Percentiles rank a stretch among this genome's conserved stretches.
phyloP scores from a whole-genome alignment of 768 basidiomycete species.

The Clathrus columnatus region DNA sequence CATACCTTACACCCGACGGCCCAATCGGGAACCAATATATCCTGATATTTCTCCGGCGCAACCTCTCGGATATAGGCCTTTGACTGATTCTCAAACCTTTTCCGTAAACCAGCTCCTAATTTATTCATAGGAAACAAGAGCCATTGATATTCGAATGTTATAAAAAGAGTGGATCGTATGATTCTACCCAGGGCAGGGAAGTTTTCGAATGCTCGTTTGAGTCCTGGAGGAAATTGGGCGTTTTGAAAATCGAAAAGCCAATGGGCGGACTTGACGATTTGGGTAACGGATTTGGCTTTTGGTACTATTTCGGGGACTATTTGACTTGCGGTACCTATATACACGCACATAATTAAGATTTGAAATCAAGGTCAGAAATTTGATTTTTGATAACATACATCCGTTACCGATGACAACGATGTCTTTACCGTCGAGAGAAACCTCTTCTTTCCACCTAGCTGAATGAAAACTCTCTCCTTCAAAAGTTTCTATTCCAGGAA shows the following conservation, averaged over 20 bases:
- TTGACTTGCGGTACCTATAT: constrained; percentile 13
- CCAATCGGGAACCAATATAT: constrained; percentile 15
- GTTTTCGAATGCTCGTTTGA: constrained; percentile 3
- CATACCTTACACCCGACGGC: constrained; percentile 16
- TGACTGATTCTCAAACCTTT: constrained; percentile 16
- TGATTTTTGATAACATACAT: constrained; percentile 9
- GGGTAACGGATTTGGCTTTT: constrained; percentile 11
- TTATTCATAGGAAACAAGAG: neutral
- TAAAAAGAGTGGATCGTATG: neutral
- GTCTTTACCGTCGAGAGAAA: constrained; percentile 16
- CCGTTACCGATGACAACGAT: constrained; percentile 21
- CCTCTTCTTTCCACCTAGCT: constrained; percentile 14
- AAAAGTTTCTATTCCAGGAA: constrained; percentile 13
- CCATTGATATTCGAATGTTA: neutral
- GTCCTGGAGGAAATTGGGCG: neutral
- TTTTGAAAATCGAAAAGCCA: constrained; percentile 10
- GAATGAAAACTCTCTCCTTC: constrained; percentile 17
- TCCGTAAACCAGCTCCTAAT: neutral
- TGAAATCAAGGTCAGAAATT: neutral
- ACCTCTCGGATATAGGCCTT: constrained; percentile 16
- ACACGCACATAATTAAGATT: neutral
- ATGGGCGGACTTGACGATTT: constrained; percentile 16
- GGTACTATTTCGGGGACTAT: constrained; percentile 16
- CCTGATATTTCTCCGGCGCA: constrained; percentile 18
- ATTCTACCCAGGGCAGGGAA: constrained; percentile 9